These are phyloP conservation scores for Cornus controversa DNA, from an alignment of 148 eudicot genomes.

Conservation along the genomic window DNA sequence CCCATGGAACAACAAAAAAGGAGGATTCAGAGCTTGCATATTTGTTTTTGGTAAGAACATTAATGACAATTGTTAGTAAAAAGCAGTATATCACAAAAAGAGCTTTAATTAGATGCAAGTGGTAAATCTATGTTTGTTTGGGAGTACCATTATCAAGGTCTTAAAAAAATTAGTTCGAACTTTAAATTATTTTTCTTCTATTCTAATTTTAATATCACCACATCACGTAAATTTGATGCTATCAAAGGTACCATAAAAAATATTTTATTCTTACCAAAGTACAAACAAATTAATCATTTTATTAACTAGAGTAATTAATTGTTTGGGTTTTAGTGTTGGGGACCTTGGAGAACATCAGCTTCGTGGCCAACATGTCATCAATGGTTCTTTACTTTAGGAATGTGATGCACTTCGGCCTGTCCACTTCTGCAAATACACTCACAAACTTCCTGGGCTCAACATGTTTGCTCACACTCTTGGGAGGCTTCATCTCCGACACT, in stretches of 20 bases:
- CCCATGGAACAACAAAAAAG: not conserved
- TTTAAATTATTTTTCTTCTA: too few species aligned
- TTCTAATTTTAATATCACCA: too few species aligned
- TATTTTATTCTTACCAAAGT: too few species aligned
- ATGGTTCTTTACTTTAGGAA: constrained; percentile 24
- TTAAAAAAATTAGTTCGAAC: too few species aligned
- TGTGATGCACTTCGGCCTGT: constrained; percentile 13
- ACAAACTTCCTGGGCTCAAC: constrained; percentile 30
- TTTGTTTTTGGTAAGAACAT: constrained; percentile 8
- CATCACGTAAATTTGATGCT: too few species aligned
- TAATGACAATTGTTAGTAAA: too few species aligned
- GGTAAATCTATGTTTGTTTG: too few species aligned
- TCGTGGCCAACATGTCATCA: constrained; percentile 28
- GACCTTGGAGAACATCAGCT: constrained; percentile 29
- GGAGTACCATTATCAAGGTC: too few species aligned
- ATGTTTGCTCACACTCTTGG: constrained; percentile 29
- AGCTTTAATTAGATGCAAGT: too few species aligned
- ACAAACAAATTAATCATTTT: not conserved
- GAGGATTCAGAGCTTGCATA: constrained; percentile 4
- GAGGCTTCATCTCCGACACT: constrained; percentile 34
- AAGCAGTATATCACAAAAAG: too few species aligned
- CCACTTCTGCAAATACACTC: constrained; percentile 22
- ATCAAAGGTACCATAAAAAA: too few species aligned
- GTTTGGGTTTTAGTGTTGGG: not conserved
- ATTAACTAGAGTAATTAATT: not conserved